Percentiles rank a stretch among this genome's conserved stretches.
Conservation (phyloP, 2,329 filamentous ascomycete genomes). For the Pseudogymnoascus sp. region DNA sequence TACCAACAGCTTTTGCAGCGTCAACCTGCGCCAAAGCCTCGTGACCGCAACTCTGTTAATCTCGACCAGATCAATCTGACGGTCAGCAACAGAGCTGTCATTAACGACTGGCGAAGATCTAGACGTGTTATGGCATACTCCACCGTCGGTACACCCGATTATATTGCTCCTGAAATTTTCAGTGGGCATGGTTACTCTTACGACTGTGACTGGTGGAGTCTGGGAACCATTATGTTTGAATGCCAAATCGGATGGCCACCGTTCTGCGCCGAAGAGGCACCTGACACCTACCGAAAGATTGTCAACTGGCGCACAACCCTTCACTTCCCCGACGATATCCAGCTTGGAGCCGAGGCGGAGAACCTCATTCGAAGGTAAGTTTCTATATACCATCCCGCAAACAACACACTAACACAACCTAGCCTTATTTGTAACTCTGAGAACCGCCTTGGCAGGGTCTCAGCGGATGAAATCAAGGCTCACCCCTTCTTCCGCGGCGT, state of each 20-base stretch:
- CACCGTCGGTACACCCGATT: slow-evolving; percentile 94
- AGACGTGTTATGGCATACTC: slow-evolving; percentile 95
- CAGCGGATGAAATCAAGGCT: slow-evolving; percentile 83
- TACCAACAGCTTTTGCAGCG: slow-evolving; percentile 93
- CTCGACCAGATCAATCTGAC: slow-evolving; percentile 98
- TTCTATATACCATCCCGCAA: background rate
- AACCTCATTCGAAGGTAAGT: slow-evolving; percentile 81
- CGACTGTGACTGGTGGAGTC: slow-evolving; percentile 98
- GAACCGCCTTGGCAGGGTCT: slow-evolving; percentile 78
- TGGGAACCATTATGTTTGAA: slow-evolving; percentile 99
- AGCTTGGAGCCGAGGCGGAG: slow-evolving; percentile 79
- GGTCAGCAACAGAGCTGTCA: slow-evolving; percentile 93
- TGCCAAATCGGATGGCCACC: slow-evolving; percentile 97
- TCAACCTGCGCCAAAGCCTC: slow-evolving; percentile 63
- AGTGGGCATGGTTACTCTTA: slow-evolving; percentile 93
- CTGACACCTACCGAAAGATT: slow-evolving; percentile 98
- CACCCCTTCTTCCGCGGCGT: slow-evolving; percentile 97
- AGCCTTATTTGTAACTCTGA: slow-evolving; percentile 92
- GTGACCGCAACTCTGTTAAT: slow-evolving; percentile 86
- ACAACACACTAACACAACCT: slow-evolving; percentile 5
- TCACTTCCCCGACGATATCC: slow-evolving; percentile 94
- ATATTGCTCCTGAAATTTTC: slow-evolving; percentile 98
- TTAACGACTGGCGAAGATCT: slow-evolving; percentile 98
- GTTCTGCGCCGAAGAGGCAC: slow-evolving; percentile 95
- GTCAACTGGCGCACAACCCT: slow-evolving; percentile 95